Evolutionary conservation across 2,329 filamentous ascomycete genomes (phyloP).

Genomic region (Trichothecium roseum): DNA sequence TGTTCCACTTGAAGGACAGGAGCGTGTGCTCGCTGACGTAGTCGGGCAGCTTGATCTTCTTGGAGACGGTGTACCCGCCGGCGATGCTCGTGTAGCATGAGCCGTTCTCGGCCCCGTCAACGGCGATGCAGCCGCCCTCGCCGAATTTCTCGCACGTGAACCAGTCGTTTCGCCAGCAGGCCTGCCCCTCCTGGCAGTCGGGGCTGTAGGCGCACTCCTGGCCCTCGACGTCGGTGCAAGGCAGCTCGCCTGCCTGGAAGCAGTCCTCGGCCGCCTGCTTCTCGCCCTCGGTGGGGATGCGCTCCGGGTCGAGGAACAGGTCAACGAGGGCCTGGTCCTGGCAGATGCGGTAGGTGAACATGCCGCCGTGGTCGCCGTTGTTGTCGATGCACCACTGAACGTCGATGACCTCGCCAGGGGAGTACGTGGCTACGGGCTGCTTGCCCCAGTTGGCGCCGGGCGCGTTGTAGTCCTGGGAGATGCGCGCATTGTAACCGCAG

Average conservation of each 20-base stretch:
- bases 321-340: conserved; percentile 38
- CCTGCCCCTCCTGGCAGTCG: conserved; percentile 31
- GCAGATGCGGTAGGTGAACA: conserved; percentile 45
- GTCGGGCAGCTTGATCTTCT: conserved; percentile 38
- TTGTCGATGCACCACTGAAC: conserved; percentile 46
- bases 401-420: conserved; percentile 31
- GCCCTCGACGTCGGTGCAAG: conserved; percentile 38
- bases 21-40: conserved; percentile 38
- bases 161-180: conserved; percentile 41
- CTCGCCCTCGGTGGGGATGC: conserved; percentile 37
- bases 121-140: conserved; percentile 30
- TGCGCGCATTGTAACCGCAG: conserved; percentile 43
- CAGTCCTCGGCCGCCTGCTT: conserved; percentile 44
- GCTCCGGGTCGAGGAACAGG: conserved; percentile 34
- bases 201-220: conserved; percentile 37
- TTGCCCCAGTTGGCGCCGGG: conserved; percentile 33
- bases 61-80: conserved; percentile 41
- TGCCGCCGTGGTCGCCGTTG: conserved; percentile 46
- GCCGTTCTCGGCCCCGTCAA: conserved; percentile 30
- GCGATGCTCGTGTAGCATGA: conserved; percentile 41
- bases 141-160: conserved; percentile 40
- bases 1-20: conserved; percentile 43
- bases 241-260: conserved; percentile 34
- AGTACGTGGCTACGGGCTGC: conserved; percentile 30
- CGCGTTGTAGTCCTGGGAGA: conserved; percentile 41